A percentile compares a stretch with the other conserved stretches of the same genome.
Evolutionary conservation across 108 stramenopile genomes (phyloP).

Genomic region (Pseudonitzschia delicatissima): DNA sequence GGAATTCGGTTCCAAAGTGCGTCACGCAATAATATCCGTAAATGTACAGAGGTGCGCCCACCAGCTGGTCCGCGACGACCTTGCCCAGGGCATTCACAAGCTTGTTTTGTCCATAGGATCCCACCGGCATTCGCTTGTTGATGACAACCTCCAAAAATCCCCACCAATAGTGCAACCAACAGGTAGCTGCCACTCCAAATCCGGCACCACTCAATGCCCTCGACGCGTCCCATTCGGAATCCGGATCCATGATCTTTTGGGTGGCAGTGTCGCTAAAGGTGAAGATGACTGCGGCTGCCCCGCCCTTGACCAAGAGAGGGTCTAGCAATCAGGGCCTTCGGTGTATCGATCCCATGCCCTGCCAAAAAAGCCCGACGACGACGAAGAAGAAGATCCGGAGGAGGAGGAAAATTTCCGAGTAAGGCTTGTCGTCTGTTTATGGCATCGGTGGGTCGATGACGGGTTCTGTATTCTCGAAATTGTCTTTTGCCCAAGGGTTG

Average conservation of each 20-base stretch:
- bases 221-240: background rate
- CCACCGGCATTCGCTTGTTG: conserved; percentile 20
- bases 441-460: background rate
- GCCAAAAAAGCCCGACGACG: background rate
- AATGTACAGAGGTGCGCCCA: conserved; percentile 48
- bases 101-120: conserved; percentile 13
- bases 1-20: conserved; percentile 30
- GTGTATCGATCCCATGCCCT: conserved; percentile 39
- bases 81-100: conserved; percentile 39
- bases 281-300: conserved; percentile 42
- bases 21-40: conserved; percentile 48
- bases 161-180: conserved; percentile 57
- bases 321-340: conserved; percentile 20
- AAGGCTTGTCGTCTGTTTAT: background rate
- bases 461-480: background rate
- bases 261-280: conserved; percentile 33
- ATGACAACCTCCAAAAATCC: conserved; percentile 38
- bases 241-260: conserved; percentile 27
- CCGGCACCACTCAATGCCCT: conserved; percentile 37
- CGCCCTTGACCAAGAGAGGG: conserved; percentile 41
- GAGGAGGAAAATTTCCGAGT: background rate
- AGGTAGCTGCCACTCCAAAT: conserved; percentile 49
- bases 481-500: background rate
- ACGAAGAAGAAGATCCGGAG: background rate
- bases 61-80: conserved; percentile 42